phyloP scores from a whole-genome alignment of 2,329 filamentous ascomycete genomes.

The Epichloe scottii region DNA sequence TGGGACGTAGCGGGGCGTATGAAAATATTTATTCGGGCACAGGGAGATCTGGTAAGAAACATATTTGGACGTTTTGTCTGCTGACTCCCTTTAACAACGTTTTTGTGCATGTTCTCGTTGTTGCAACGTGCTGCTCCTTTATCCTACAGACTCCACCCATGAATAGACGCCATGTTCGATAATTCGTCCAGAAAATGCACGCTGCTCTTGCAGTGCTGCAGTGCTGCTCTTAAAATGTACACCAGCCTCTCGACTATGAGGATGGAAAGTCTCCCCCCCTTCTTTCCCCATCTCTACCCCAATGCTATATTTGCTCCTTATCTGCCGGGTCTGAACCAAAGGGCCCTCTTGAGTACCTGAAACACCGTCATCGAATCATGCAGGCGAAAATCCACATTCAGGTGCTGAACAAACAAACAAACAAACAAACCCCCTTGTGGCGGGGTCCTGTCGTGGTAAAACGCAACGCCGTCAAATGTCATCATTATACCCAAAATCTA shows the following conservation, averaged over 20 bases:
- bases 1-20: too few species aligned
- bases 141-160: background rate
- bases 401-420: background rate
- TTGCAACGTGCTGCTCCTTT: background rate
- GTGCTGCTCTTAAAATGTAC: background rate
- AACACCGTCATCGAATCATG: background rate
- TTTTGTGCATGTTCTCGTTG: too few species aligned
- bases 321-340: background rate
- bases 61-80: too few species aligned
- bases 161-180: background rate
- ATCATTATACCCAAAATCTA: conserved; percentile 3
- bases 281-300: background rate
- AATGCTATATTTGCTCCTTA: background rate
- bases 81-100: too few species aligned
- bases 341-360: background rate
- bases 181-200: background rate
- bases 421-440: background rate
- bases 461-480: conserved; percentile 6
- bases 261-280: background rate
- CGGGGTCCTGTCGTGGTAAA: background rate
- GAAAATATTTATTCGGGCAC: too few species aligned
- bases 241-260: background rate
- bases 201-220: background rate
- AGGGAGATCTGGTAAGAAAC: too few species aligned
- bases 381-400: background rate